Evolutionary conservation across 202 grass and related monocot genomes (phyloP).

Genomic region (Schoenoplectus triqueter): DNA sequence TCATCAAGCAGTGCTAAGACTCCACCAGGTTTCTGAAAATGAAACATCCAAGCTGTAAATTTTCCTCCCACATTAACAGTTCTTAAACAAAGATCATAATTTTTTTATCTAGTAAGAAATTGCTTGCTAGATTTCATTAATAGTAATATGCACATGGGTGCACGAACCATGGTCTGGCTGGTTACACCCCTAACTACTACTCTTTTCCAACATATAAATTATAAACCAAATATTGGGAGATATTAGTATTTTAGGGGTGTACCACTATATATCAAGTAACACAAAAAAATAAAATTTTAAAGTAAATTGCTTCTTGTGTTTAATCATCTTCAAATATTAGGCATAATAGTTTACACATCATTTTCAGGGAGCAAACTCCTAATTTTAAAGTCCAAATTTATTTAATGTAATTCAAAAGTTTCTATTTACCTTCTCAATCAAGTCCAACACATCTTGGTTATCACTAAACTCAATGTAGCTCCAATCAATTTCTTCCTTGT

Average conservation of each 20-base stretch:
- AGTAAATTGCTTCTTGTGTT: not conserved
- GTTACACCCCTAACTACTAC: too few species aligned
- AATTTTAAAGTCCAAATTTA: not conserved
- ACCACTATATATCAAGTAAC: not conserved
- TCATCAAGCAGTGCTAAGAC: slow-evolving; percentile 95
- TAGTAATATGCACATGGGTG: too few species aligned
- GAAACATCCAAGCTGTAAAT: slow-evolving; percentile 41
- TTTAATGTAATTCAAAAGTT: slow-evolving; percentile 14
- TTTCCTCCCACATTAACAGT: not conserved
- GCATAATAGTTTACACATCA: not conserved
- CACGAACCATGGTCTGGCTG: too few species aligned
- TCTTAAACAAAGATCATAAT: not conserved
- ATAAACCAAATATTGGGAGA: too few species aligned
- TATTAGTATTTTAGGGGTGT: too few species aligned
- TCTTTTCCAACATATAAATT: too few species aligned
- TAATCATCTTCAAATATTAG: slow-evolving; percentile 2
- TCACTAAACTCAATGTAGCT: slow-evolving; percentile 99
- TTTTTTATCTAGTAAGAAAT: too few species aligned
- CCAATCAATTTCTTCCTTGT: slow-evolving; percentile 93
- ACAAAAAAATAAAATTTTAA: not conserved
- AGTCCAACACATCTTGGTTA: slow-evolving; percentile 95
- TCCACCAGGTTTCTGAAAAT: slow-evolving; percentile 95
- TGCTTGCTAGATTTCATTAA: too few species aligned
- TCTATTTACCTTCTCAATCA: slow-evolving; percentile 86
- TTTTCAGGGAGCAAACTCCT: not conserved